These are phyloP conservation scores for Fusarium sp. DNA, from an alignment of 2,329 filamentous ascomycete species.

Conservation along the genomic window DNA sequence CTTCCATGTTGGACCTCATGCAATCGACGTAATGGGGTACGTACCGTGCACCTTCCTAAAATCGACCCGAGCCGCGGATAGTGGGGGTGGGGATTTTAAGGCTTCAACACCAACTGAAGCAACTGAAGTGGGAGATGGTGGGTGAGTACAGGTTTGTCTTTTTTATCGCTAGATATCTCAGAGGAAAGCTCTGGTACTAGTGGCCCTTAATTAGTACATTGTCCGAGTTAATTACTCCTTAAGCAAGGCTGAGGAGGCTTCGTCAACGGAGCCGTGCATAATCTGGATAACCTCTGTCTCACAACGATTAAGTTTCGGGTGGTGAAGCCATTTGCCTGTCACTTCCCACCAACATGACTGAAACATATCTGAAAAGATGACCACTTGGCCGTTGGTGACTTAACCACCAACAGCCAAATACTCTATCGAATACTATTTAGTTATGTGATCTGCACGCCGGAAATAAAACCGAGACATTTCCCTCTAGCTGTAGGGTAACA, in stretches of 20 bases:
- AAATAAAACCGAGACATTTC: neutral
- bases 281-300: neutral
- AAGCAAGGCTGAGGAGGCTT: accelerated
- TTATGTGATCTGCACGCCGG: neutral
- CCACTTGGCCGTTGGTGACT: neutral
- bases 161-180: accelerated
- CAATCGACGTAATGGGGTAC: conserved; percentile 38
- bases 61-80: conserved; percentile 25
- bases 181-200: neutral
- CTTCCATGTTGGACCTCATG: conserved; percentile 7
- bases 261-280: accelerated
- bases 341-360: neutral
- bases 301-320: neutral
- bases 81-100: conserved; percentile 23
- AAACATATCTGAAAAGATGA: neutral
- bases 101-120: neutral
- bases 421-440: neutral
- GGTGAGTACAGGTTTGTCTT: neutral
- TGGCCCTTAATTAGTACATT: accelerated
- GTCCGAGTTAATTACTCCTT: neutral
- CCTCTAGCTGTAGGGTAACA: neutral
- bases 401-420: neutral
- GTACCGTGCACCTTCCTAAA: conserved; percentile 36
- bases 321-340: neutral
- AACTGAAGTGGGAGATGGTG: neutral